Evolutionary conservation across 2,329 filamentous ascomycete species (phyloP).

Genomic region (Exophiala calicioides): DNA sequence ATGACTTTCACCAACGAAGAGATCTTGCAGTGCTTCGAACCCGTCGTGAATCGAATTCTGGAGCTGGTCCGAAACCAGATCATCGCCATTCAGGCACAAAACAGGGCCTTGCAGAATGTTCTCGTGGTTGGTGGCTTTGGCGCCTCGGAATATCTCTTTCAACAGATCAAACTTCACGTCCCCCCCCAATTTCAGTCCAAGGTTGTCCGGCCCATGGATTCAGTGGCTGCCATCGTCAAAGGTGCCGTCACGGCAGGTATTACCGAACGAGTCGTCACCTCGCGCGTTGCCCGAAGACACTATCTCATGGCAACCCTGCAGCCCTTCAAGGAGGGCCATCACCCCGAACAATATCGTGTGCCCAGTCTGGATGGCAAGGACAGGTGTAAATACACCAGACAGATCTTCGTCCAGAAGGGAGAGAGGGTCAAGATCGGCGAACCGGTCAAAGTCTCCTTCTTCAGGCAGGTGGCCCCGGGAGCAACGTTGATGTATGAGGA

Average conservation of each 20-base stretch:
- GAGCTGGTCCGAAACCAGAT: slow-evolving; percentile 98
- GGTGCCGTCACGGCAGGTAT: slow-evolving; percentile 97
- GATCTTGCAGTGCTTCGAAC: slow-evolving; percentile 98
- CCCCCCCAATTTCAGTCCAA: slow-evolving; percentile 98
- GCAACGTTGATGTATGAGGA: slow-evolving; percentile 99
- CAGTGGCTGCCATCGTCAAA: slow-evolving; percentile 97
- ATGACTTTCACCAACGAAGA: slow-evolving; percentile 99
- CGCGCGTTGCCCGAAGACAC: slow-evolving; percentile 93
- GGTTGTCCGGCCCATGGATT: slow-evolving; percentile 98
- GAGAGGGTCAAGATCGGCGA: slow-evolving; percentile 99
- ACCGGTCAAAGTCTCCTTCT: slow-evolving; percentile 97
- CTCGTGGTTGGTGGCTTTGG: slow-evolving; percentile 97
- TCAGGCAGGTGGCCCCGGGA: slow-evolving; percentile 94
- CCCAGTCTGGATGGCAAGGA: slow-evolving; percentile 96
- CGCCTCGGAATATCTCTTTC: slow-evolving; percentile 97
- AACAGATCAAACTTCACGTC: slow-evolving; percentile 98
- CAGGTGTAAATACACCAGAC: slow-evolving; percentile 95
- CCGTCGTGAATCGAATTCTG: slow-evolving; percentile 93
- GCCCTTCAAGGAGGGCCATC: slow-evolving; percentile 98
- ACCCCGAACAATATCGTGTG: slow-evolving; percentile 96
- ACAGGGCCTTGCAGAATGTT: slow-evolving; percentile 89
- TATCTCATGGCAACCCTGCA: slow-evolving; percentile 99
- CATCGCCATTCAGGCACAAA: slow-evolving; percentile 97
- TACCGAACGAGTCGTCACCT: slow-evolving; percentile 93
- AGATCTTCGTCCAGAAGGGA: slow-evolving; percentile 98